Evolutionary conservation across 2,329 filamentous ascomycete genomes (phyloP).

Genomic region (Microcyclosporella mali): DNA sequence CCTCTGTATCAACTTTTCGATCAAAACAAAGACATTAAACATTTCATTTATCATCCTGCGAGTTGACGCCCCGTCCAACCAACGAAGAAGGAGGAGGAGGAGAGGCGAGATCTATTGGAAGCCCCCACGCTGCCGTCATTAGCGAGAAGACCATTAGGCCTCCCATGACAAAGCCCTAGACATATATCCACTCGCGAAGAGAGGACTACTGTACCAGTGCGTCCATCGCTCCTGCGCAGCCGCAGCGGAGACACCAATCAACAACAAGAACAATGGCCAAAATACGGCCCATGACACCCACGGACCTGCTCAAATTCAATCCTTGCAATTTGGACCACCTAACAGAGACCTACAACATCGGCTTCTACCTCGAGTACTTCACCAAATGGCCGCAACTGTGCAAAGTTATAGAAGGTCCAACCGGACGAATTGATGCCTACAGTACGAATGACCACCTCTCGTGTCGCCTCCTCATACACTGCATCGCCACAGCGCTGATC

Average conservation of each 20-base stretch:
- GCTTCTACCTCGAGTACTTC: constrained; percentile 93
- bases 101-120: no score
- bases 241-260: no score
- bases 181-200: no score
- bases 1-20: no score
- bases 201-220: no score
- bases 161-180: no score
- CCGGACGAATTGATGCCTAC: constrained; percentile 89
- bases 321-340: constrained; percentile 92
- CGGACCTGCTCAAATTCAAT: constrained; percentile 83
- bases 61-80: no score
- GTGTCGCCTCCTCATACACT: constrained; percentile 3
- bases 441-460: constrained; percentile 50
- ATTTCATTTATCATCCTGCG: no score
- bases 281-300: constrained; percentile 76
- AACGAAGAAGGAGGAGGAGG: no score
- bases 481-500: neutral
- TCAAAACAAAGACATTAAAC: no score
- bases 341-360: constrained; percentile 95
- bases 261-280: constrained; percentile 31
- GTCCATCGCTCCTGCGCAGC: neutral
- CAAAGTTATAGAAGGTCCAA: constrained; percentile 78
- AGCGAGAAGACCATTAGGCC: no score
- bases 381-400: constrained; percentile 94
- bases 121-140: no score